These are phyloP conservation scores for Coemansia sp. DNA, from an alignment of 192 early-diverging fungal genomes.

Conservation along the genomic window DNA sequence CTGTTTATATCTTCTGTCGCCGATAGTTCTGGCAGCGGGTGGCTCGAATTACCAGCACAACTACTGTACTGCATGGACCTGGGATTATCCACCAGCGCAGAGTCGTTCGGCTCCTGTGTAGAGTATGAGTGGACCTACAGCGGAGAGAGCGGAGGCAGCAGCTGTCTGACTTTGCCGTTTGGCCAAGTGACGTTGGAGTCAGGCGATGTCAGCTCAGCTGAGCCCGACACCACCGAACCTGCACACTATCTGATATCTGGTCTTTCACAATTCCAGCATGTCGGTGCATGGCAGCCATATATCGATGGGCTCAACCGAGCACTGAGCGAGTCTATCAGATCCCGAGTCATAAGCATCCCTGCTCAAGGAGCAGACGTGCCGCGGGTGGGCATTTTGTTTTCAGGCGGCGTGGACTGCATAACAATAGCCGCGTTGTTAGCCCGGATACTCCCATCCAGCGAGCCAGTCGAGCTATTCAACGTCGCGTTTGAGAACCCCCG, in stretches of 20 bases:
- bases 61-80: constrained; percentile 74
- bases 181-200: constrained; percentile 4
- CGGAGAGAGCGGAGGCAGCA: not conserved
- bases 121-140: constrained; percentile 24
- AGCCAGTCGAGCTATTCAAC: constrained; percentile 92
- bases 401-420: constrained; percentile 95
- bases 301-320: constrained; percentile 24
- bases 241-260: not conserved
- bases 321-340: constrained; percentile 15
- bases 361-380: constrained; percentile 24
- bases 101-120: not conserved
- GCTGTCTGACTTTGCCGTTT: constrained; percentile 16
- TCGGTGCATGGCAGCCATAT: constrained; percentile 17
- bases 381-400: constrained; percentile 83
- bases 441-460: constrained; percentile 65
- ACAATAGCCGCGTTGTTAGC: constrained; percentile 83
- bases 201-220: not conserved
- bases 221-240: not conserved
- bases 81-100: not conserved
- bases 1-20: constrained; percentile 59
- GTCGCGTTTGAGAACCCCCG: constrained; percentile 96
- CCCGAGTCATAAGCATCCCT: constrained; percentile 32
- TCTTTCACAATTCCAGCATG: constrained; percentile 14
- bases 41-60: constrained; percentile 80
- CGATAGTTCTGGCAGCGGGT: constrained; percentile 24